Base-by-base conservation (phyloP, 495 filamentous ascomycete species). In the Extremus antarcticus region DNA sequence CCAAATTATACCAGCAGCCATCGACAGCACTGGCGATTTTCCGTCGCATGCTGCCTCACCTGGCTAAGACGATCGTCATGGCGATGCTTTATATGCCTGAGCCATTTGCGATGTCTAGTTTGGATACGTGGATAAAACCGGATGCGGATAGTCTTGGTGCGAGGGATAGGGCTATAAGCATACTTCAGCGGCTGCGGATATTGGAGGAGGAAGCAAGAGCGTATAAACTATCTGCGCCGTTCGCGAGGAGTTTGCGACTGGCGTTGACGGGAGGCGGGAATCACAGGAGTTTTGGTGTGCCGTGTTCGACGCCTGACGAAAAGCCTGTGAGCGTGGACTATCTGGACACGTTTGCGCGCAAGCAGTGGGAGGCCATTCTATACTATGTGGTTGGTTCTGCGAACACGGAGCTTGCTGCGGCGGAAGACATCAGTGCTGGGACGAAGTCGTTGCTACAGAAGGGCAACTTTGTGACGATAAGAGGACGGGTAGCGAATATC, bases 31-130 rank as follows among this genome's bases (percentile, higher is more conserved):
- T 98, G 41, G 94, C 92, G 50, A 90, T 98, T 61, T 97, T 96
- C 70, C 81, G 94, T 60, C 89, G 92, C 71, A 95, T 97, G 90
- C 78, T 97, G 53, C 87, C 94, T 56, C 87, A 90, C 55, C 70
- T 95, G 51, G 92, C 92, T 64, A 96, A 98, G 77, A 85, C 81
- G 40, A 87, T 97, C 68, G 94, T 97, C 47, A 94, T 95, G 80
- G 87, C 86, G 16, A 78, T 98, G 56, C 79, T 98, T 1, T 98
- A 94, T 69, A 82, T 90, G 70, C 84, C 86, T 47, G 70, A 74
- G 16, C 87, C 91, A 10, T 74, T 96, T 55, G 78, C 79, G 1
- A 76, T 86, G 3, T 68, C 78, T 29, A 84, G 92, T 67, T 76
- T 97, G 48, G 88, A 96, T 60, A 67, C 79, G 20, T 95, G 90